Base-by-base conservation (phyloP, 768 basidiomycete genomes). In the Boletus huronensis region DNA sequence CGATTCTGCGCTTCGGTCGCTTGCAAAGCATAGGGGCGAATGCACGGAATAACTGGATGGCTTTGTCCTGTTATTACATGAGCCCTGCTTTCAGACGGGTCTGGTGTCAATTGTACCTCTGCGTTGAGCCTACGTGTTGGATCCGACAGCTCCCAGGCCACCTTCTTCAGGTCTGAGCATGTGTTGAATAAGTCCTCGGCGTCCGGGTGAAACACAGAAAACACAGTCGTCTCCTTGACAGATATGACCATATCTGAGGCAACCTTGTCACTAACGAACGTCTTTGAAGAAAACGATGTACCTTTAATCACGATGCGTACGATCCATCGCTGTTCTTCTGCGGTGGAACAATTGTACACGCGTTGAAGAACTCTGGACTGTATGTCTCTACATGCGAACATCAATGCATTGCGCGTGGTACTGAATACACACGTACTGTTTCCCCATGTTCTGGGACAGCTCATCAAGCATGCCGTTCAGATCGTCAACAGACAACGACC, bases 1-100 rank as follows among this genome's bases (percentile, higher is more conserved):
- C 88, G 25, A 96, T 82, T 58, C 82, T 88, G 58, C 79, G 82
- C 0, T 85, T 88, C 1, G 93, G 88, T 7, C 96, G 83, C 64
- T 90, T 93, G 74, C 93, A 97, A 38, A 99, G 79, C 88, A 98
- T 98, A 0, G 97, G 97, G 1, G 92, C 85, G 66, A 99, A 98
- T 1, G 90, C 82, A 39, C 84, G 79, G 71, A 93, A 93, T 1
- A 96, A 72, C 58, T 88, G 86, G 19, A 97, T 82, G 11, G 78
- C 75, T 75, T 93, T 93, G 64, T 95, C 91, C 90, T 95, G 57
- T 16, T 26, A 9, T 10, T n/a, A 10, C 13, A 31, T 70, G 21
- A 68, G 52, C 16, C 16, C 10, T 14, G 14, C 5, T 21, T 25
- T 14, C 21, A 19, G 14, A 34, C 35, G 3, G 3, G 8, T 14